These are phyloP conservation scores for Lyophyllum shimeji DNA, from an alignment of 768 basidiomycete genomes.

Conservation along the genomic window DNA sequence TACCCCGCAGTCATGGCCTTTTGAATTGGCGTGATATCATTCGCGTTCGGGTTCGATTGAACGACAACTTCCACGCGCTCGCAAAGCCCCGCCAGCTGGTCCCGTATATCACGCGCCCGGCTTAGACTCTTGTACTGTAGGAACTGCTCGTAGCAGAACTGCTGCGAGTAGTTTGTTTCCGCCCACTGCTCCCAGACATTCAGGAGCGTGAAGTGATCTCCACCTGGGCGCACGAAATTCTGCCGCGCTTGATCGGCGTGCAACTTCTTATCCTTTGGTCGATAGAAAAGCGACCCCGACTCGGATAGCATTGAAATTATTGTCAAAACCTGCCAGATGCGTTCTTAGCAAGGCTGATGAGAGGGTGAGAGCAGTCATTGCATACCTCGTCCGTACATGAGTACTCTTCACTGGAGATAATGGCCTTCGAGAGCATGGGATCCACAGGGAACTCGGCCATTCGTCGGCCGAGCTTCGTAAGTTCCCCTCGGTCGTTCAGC, in stretches of 20 bases:
- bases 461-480: slow-evolving; percentile 94
- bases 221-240: slow-evolving; percentile 93
- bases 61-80: slow-evolving; percentile 96
- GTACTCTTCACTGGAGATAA: slow-evolving; percentile 94
- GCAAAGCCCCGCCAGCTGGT: slow-evolving; percentile 92
- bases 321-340: slow-evolving; percentile 69
- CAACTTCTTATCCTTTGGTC: slow-evolving; percentile 97
- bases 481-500: slow-evolving; percentile 91
- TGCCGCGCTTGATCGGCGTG: slow-evolving; percentile 98
- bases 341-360: background rate
- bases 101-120: slow-evolving; percentile 93
- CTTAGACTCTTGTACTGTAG: slow-evolving; percentile 93
- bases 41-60: slow-evolving; percentile 83
- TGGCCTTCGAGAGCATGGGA: slow-evolving; percentile 94
- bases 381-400: slow-evolving; percentile 93
- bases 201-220: slow-evolving; percentile 95
- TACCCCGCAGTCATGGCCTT: slow-evolving; percentile 95
- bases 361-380: background rate
- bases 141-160: slow-evolving; percentile 96
- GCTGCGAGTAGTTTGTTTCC: slow-evolving; percentile 95
- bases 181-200: slow-evolving; percentile 99
- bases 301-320: slow-evolving; percentile 98
- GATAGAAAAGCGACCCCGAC: slow-evolving; percentile 91
- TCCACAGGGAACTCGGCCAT: slow-evolving; percentile 99
- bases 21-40: slow-evolving; percentile 90